phyloP scores from a whole-genome alignment of 345 rosid genomes.

The Eucalyptus grandis region DNA sequence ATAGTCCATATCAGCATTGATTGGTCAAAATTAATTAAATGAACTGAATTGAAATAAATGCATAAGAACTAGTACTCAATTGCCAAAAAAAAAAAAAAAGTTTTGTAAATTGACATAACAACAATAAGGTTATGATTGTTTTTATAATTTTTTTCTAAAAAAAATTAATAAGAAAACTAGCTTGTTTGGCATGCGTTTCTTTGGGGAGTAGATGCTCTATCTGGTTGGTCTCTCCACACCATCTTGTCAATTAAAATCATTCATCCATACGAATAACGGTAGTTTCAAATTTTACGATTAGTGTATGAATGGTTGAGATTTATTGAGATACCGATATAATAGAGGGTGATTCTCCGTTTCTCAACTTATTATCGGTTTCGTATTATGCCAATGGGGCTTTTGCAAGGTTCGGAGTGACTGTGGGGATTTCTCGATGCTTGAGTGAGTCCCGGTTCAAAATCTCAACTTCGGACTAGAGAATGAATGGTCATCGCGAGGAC shows the following conservation, averaged over 20 bases:
- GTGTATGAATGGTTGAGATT: not conserved
- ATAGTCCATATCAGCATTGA: accelerated
- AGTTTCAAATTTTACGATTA: not conserved
- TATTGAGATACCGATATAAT: not conserved
- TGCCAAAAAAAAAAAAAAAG: too few species aligned
- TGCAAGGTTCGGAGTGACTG: not conserved
- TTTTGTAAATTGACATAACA: too few species aligned
- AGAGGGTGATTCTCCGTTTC: too few species aligned
- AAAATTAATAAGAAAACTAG: not conserved
- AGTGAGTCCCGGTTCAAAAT: not conserved
- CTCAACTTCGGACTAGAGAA: not conserved
- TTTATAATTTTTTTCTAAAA: too few species aligned
- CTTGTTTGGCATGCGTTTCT: not conserved
- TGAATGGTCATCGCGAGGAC: not conserved
- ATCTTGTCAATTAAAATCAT: not conserved
- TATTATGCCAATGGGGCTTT: not conserved
- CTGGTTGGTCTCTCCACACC: not conserved
- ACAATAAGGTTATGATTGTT: too few species aligned
- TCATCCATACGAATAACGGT: not conserved
- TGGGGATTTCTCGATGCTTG: not conserved
- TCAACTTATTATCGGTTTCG: not conserved
- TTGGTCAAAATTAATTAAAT: accelerated
- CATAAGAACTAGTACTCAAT: not conserved
- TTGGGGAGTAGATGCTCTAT: not conserved
- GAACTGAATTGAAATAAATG: too few species aligned